A percentile compares a stretch with the other conserved stretches of the same genome.
phyloP scores from a whole-genome alignment of 164 flowering plant species.

The Magnolia kwangsiensis region DNA sequence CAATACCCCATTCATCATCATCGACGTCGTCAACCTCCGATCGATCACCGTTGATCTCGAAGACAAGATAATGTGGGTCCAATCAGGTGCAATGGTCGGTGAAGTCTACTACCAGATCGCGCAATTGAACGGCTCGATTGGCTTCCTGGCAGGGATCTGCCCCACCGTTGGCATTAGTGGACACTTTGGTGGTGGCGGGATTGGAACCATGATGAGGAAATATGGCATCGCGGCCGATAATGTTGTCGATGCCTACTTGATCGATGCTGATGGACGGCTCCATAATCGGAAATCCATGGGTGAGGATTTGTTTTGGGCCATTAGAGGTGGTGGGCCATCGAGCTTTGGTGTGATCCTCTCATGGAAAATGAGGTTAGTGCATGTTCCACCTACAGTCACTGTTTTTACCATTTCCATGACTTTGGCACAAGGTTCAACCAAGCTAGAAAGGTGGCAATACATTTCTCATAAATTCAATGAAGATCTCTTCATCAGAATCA shows the following conservation, averaged over 20 bases:
- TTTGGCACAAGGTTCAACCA: constrained; percentile 19
- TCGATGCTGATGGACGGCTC: constrained; percentile 23
- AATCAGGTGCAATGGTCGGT: constrained; percentile 31
- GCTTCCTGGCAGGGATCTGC: constrained; percentile 22
- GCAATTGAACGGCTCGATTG: constrained; percentile 13
- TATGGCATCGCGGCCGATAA: constrained; percentile 13
- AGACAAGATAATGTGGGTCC: constrained; percentile 23
- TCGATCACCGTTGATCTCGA: constrained; percentile 18
- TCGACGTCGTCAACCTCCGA: constrained; percentile 23
- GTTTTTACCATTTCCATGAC: constrained; percentile 18
- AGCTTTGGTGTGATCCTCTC: constrained; percentile 11
- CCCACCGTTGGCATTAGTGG: constrained; percentile 14
- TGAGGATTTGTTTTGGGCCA: constrained; percentile 13
- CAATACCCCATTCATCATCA: constrained; percentile 17
- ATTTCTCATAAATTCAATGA: constrained; percentile 21
- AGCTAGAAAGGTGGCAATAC: constrained; percentile 32
- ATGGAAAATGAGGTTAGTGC: constrained; percentile 10
- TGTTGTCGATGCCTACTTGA: constrained; percentile 21
- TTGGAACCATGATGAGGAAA: constrained; percentile 15
- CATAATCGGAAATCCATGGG: constrained; percentile 16
- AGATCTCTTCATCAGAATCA: constrained; percentile 20
- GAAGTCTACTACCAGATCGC: constrained; percentile 32
- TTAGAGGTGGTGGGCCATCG: constrained; percentile 10
- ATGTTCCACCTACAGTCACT: constrained; percentile 8
- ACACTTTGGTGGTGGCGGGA: constrained; percentile 15